Conservation (phyloP, 169 alveolate genomes). For the Neospora caninum region DNA sequence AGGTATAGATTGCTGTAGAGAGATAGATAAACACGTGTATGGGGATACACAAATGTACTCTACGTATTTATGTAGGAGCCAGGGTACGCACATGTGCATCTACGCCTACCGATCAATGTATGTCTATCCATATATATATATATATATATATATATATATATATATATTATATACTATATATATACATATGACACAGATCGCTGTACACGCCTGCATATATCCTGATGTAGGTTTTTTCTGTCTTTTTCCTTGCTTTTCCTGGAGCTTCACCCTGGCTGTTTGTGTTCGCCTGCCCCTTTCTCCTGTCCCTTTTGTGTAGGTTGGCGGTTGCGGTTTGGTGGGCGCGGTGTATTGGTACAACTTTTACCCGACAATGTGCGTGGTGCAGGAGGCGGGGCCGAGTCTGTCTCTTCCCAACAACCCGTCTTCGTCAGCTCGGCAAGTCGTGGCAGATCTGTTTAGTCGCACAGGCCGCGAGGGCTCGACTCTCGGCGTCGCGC, state of each 20-base stretch:
- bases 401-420: background rate
- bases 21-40: too few species aligned
- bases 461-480: background rate
- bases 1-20: too few species aligned
- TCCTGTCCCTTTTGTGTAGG: background rate
- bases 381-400: background rate
- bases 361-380: constrained; percentile 54
- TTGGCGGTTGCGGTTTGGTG: constrained; percentile 35
- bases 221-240: background rate
- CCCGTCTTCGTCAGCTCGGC: background rate
- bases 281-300: background rate
- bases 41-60: too few species aligned
- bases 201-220: too few species aligned
- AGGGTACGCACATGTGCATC: too few species aligned
- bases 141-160: background rate
- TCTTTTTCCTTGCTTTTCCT: too few species aligned
- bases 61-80: too few species aligned
- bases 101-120: background rate
- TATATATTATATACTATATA: background rate
- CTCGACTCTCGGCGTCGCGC: background rate
- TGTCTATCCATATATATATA: background rate
- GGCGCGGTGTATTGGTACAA: constrained; percentile 64
- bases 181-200: too few species aligned
- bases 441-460: constrained; percentile 1
- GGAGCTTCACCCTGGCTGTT: too few species aligned